Conservation (phyloP, 2,329 filamentous ascomycete species). For the Microsporum audouinii region DNA sequence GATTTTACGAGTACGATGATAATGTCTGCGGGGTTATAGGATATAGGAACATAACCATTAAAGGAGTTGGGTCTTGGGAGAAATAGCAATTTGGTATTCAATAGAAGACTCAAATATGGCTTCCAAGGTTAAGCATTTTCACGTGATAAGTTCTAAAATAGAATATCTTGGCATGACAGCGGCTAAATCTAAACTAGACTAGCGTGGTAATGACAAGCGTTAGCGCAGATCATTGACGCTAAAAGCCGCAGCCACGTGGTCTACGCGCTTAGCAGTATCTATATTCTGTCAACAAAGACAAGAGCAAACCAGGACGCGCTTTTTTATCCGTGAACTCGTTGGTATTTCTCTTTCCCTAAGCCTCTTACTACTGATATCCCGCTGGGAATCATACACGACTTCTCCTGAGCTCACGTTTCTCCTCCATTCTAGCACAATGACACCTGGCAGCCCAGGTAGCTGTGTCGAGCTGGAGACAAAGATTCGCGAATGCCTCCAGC, state of each 20-base stretch:
- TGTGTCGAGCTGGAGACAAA: background rate
- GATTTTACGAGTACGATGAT: too few species aligned
- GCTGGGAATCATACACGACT: background rate
- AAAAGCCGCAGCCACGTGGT: background rate
- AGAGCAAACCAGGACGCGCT: background rate
- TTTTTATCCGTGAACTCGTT: background rate
- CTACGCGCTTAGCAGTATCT: background rate
- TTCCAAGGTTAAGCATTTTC: too few species aligned
- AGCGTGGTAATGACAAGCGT: background rate
- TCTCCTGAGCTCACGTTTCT: background rate
- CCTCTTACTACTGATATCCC: background rate
- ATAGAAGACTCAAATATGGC: too few species aligned
- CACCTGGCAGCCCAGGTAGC: background rate
- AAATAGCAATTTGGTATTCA: too few species aligned
- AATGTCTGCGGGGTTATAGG: too few species aligned
- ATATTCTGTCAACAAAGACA: background rate
- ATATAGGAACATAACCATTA: too few species aligned
- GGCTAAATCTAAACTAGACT: background rate
- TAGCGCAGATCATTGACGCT: background rate
- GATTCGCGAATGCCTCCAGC: background rate
- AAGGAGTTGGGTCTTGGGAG: too few species aligned
- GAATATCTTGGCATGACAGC: background rate
- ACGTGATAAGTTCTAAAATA: too few species aligned
- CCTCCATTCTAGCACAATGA: background rate
- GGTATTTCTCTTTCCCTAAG: background rate